Percentiles rank a stretch among this genome's conserved stretches.
Conservation (phyloP, 2,329 filamentous ascomycete genomes). For the Pseudogymnoascus sp. region DNA sequence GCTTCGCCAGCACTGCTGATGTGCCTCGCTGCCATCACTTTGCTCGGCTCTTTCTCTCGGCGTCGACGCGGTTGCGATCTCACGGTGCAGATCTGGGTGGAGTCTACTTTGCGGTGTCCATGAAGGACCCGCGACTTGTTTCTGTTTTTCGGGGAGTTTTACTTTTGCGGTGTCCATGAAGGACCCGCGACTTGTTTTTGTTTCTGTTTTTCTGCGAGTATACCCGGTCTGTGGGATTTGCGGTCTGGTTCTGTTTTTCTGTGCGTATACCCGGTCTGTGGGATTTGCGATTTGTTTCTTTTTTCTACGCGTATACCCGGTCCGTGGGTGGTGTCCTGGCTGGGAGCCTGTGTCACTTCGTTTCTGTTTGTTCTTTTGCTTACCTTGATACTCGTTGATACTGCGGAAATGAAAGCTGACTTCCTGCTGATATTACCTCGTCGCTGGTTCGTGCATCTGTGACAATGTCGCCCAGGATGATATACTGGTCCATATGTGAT, state of each 20-base stretch:
- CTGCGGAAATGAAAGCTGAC: not conserved
- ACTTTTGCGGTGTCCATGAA: not conserved
- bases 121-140: not conserved
- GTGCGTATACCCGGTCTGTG: not conserved
- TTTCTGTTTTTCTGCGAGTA: not conserved
- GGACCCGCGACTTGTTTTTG: not conserved
- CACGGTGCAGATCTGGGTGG: not conserved
- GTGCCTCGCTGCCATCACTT: not conserved
- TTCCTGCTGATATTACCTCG: not conserved
- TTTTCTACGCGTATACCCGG: not conserved
- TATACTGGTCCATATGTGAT: not conserved
- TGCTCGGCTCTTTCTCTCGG: not conserved
- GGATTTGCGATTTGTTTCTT: not conserved
- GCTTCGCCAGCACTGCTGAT: conserved; percentile 1
- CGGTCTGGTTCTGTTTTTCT: not conserved
- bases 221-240: no score
- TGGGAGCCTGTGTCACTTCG: not conserved
- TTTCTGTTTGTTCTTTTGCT: not conserved
- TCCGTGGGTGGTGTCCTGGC: not conserved
- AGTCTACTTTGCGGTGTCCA: not conserved
- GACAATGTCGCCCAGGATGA: not conserved
- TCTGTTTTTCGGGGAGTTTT: not conserved
- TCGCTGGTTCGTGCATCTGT: not conserved
- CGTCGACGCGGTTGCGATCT: not conserved
- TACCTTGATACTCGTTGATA: not conserved